A percentile compares a stretch with the other conserved stretches of the same genome.
These are phyloP conservation scores for Cinnamomum chago DNA, from an alignment of 164 flowering plant species.

Conservation along the genomic window DNA sequence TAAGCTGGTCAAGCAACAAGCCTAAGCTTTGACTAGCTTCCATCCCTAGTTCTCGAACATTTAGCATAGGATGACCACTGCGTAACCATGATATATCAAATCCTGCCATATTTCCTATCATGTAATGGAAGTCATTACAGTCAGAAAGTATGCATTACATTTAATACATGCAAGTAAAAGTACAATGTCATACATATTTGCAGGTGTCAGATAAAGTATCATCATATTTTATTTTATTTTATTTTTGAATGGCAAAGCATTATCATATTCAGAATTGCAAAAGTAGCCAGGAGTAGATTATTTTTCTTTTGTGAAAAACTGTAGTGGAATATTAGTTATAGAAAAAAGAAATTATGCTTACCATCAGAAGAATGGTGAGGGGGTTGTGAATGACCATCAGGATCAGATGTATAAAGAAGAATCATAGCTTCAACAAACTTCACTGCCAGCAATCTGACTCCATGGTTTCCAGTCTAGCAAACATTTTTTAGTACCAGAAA, in stretches of 20 bases:
- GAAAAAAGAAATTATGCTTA: conserved; percentile 16
- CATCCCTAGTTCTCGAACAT: conserved; percentile 67
- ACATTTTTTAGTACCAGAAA: conserved; percentile 7
- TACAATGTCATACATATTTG: background rate
- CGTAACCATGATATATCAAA: conserved; percentile 89
- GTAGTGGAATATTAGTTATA: background rate
- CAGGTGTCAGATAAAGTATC: background rate
- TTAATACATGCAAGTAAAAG: background rate
- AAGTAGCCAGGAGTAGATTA: background rate
- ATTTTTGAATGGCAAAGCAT: no score
- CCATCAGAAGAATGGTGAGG: conserved; percentile 46
- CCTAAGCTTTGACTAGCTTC: conserved; percentile 88
- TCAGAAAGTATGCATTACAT: no score
- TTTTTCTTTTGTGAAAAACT: background rate
- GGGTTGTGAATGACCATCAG: conserved; percentile 65
- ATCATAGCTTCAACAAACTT: conserved; percentile 79
- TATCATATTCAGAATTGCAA: background rate
- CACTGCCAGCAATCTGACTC: conserved; percentile 63
- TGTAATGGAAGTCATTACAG: background rate
- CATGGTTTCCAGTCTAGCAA: conserved; percentile 66
- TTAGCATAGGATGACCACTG: conserved; percentile 83
- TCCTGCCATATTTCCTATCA: conserved; percentile 43
- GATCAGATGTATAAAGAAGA: conserved; percentile 92
- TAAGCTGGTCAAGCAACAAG: conserved; percentile 81
- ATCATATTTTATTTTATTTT: no score